phyloP scores from a whole-genome alignment of 495 filamentous ascomycete genomes.

The Penicillium macrosclerotiorum region DNA sequence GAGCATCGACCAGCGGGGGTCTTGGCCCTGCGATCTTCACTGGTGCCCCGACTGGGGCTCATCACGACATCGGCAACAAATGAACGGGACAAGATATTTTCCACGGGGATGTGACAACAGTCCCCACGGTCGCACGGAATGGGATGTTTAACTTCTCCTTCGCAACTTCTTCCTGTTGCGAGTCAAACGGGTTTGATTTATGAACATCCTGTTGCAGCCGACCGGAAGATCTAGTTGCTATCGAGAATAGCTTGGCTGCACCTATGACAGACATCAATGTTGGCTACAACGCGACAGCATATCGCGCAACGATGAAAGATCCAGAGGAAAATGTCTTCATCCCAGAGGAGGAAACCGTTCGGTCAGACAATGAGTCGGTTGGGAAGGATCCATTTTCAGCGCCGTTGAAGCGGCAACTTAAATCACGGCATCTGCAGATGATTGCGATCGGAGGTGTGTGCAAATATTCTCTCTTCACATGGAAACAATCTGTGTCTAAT shows the following conservation, averaged over 20 bases:
- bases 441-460: conserved; percentile 59
- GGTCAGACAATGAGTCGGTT: conserved; percentile 8
- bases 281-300: conserved; percentile 8
- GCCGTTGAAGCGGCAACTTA: conserved; percentile 52
- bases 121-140: conserved; percentile 1
- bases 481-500: neutral
- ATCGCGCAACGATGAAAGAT: conserved; percentile 5
- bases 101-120: neutral
- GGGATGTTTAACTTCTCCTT: neutral
- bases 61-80: conserved; percentile 37
- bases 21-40: conserved; percentile 1
- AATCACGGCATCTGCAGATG: conserved; percentile 67
- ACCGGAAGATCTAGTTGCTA: too few relatives aligned
- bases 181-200: too few relatives aligned
- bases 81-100: conserved; percentile 3
- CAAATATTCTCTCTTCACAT: conserved; percentile 33
- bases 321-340: neutral
- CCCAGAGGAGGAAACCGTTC: conserved; percentile 5
- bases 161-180: neutral
- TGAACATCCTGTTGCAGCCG: too few relatives aligned
- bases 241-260: too few relatives aligned
- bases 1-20: neutral
- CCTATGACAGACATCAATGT: too few relatives aligned
- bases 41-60: conserved; percentile 8
- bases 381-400: conserved; percentile 22